Evolutionary conservation across 495 filamentous ascomycete species (phyloP).

Genomic region (Astrothelium subdiscretum): DNA sequence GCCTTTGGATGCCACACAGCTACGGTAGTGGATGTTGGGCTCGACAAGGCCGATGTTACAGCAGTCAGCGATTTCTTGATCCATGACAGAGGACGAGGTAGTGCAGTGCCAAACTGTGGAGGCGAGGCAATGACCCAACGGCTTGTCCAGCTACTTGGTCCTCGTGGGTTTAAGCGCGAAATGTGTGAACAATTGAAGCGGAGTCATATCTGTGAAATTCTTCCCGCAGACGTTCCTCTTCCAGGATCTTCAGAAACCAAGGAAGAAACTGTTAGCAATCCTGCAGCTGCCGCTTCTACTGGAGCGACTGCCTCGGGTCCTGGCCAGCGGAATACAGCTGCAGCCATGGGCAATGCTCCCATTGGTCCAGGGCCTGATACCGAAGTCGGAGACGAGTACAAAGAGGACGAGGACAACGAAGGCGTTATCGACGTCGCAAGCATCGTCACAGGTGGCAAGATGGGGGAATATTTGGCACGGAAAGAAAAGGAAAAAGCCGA

Average conservation of each 20-base stretch:
- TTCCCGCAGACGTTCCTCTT: constrained; percentile 53
- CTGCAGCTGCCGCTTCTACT: constrained; percentile 43
- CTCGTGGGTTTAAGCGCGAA: constrained; percentile 55
- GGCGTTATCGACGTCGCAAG: constrained; percentile 89
- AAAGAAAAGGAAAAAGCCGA: constrained; percentile 87
- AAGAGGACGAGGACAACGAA: constrained; percentile 50
- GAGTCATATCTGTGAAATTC: constrained; percentile 76
- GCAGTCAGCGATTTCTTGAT: constrained; percentile 70
- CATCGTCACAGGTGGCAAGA: constrained; percentile 84
- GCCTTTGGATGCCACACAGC: constrained; percentile 66
- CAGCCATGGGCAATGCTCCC: constrained; percentile 28
- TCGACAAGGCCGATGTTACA: constrained; percentile 81
- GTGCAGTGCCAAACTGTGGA: constrained; percentile 59
- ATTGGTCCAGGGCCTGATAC: constrained; percentile 42
- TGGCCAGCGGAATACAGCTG: constrained; percentile 26
- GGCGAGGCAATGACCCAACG: constrained; percentile 81
- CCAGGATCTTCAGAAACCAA: constrained; percentile 36
- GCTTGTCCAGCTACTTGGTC: constrained; percentile 54
- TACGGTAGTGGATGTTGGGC: constrained; percentile 81
- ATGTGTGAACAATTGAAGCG: constrained; percentile 95
- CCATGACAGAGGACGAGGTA: constrained; percentile 45
- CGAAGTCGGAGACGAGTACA: constrained; percentile 38
- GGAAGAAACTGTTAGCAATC: constrained; percentile 46
- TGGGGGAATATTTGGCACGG: constrained; percentile 79
- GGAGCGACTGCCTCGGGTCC: constrained; percentile 35